A percentile compares a stretch with the other conserved stretches of the same genome.
Evolutionary conservation across 495 filamentous ascomycete species (phyloP).

Genomic region (Xylaria cubensis): DNA sequence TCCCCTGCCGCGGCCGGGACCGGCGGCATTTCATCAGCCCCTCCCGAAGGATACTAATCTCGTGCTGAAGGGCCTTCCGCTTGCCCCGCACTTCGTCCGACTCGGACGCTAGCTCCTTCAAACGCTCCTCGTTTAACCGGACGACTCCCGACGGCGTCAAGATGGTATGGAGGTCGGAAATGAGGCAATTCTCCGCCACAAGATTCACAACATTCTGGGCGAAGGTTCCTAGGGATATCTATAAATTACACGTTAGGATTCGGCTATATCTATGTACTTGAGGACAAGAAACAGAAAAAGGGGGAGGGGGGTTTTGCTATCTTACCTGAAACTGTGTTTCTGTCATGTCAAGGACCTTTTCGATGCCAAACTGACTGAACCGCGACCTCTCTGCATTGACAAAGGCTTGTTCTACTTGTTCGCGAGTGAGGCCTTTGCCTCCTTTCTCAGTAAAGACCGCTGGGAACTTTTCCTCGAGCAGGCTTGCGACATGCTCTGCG

Average conservation of each 20-base stretch:
- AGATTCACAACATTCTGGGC: slow-evolving; percentile 40
- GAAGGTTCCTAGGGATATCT: slow-evolving; percentile 35
- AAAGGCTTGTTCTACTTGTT: neutral
- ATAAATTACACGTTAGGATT: neutral
- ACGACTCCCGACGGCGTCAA: slow-evolving; percentile 28
- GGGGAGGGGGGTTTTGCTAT: too few relatives aligned
- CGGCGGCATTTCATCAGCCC: too few relatives aligned
- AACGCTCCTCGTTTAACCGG: slow-evolving; percentile 28
- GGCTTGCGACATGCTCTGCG: neutral
- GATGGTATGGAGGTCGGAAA: slow-evolving; percentile 37
- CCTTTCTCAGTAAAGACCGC: neutral
- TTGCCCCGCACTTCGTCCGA: slow-evolving; percentile 19
- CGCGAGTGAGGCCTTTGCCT: neutral
- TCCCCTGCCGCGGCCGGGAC: too few relatives aligned
- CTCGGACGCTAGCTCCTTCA: slow-evolving; percentile 35
- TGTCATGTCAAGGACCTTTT: slow-evolving; percentile 11
- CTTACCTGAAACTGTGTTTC: slow-evolving; percentile 14
- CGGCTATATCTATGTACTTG: neutral
- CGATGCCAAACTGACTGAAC: neutral
- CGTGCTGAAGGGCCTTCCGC: neutral
- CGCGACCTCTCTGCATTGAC: neutral
- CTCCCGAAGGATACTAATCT: neutral
- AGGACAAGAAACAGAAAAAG: too few relatives aligned
- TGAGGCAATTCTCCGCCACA: slow-evolving; percentile 40
- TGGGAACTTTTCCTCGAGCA: neutral